Base-by-base conservation (phyloP, 768 basidiomycete genomes). In the Tulasnella sp. region DNA sequence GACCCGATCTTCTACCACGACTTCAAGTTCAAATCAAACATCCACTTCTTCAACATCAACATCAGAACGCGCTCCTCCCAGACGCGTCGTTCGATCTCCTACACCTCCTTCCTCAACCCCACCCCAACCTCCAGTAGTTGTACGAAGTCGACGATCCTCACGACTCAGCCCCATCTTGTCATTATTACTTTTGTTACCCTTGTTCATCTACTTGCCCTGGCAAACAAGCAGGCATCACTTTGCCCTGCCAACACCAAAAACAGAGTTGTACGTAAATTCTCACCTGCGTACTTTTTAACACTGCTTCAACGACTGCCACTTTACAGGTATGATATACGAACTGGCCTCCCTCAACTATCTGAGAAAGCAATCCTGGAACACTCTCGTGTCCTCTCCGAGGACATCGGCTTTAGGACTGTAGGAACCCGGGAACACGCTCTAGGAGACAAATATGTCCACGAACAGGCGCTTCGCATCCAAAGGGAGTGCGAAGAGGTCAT, bases 331-430 rank as follows among this genome's bases (percentile, higher is more conserved):
- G 36, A 80, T 71, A n/a, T 71, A 31, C 39, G 10, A 38, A 80
- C 81, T 9, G 76, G 76, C 27, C 24, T 62, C 19, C 81, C 81
- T n/a, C 81, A 81, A 75, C 68, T 81, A 12, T 75, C 79, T 14
- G 81, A 81, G 38, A 74, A 31, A 19, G 73, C 80, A 8, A 81
- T 81, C 16, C 52, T 81, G 18, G 46, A 38, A 19, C 71, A 81
- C 52, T n/a, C 80, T 12, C 48, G 68, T 16, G 46, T 72, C 71
- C 89, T 95, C 9, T 94, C 95, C 0, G 95, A 96, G 83, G 91
- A 90, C 7, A 95, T 96, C 71, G 97, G 96, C 1, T 98, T 91
- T 85, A 88, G 97, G 73, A 98, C 94, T 0, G 94, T 97, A 14
- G 97, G 97, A 0, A 96, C 96, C 0, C 88, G 88, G 42, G 96